Evolutionary conservation across 2,329 filamentous ascomycete genomes (phyloP).

Genomic region (Beauveria sp.): DNA sequence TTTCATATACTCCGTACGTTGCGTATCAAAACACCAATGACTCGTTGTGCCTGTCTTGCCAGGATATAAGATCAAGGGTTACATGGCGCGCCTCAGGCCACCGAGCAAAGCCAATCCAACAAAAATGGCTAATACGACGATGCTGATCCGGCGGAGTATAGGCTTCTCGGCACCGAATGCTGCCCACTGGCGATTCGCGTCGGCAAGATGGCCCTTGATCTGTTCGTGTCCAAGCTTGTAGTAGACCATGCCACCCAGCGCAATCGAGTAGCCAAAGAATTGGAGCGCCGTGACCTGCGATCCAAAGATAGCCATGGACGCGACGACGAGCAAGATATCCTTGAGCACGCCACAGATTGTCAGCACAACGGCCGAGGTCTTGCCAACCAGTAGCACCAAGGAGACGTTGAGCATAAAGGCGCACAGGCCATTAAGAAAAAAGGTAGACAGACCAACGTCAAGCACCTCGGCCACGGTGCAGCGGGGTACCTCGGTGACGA

Average conservation of each 20-base stretch:
- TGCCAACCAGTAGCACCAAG: slow-evolving; percentile 81
- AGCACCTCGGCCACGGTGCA: slow-evolving; percentile 64
- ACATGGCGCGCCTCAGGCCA: background rate
- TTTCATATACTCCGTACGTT: background rate
- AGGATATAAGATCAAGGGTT: background rate
- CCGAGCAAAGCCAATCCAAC: background rate
- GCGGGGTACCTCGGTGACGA: slow-evolving; percentile 66
- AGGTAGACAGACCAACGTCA: slow-evolving; percentile 63
- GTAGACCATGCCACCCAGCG: slow-evolving; percentile 69
- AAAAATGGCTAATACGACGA: slow-evolving; percentile 23
- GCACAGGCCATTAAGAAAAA: slow-evolving; percentile 68
- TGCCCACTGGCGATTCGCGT: slow-evolving; percentile 63
- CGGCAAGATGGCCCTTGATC: slow-evolving; percentile 62
- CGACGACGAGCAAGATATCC: slow-evolving; percentile 74
- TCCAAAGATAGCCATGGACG: slow-evolving; percentile 76
- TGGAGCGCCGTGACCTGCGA: slow-evolving; percentile 68
- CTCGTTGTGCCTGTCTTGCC: background rate
- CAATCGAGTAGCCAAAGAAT: slow-evolving; percentile 78
- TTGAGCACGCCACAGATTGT: slow-evolving; percentile 84
- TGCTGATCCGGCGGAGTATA: slow-evolving; percentile 58
- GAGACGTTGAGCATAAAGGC: slow-evolving; percentile 80
- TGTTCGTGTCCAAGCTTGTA: slow-evolving; percentile 72
- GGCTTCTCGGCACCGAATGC: slow-evolving; percentile 66
- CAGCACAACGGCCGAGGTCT: slow-evolving; percentile 77
- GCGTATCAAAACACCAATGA: background rate